Percentiles rank a stretch among this genome's conserved stretches.
Evolutionary conservation across 352 stramenopile species (phyloP).

Genomic region (Globisporangium ultimum): DNA sequence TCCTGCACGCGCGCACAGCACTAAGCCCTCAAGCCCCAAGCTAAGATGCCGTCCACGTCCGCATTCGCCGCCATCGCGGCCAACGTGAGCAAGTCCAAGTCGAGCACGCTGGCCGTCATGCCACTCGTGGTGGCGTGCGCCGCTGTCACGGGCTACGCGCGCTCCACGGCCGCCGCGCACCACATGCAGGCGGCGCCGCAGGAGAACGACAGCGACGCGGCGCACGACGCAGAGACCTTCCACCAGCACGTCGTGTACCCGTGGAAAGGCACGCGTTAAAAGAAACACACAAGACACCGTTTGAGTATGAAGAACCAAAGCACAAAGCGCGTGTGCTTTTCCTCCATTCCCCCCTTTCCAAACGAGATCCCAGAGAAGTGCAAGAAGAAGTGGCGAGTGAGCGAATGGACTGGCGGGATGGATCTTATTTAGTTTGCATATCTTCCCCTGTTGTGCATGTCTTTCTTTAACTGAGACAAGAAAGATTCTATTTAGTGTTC

Average conservation of each 20-base stretch:
- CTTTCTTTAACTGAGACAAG: no score
- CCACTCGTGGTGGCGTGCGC: constrained; percentile 63
- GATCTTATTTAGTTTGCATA: no score
- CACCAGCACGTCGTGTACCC: constrained; percentile 64
- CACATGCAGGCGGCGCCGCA: constrained; percentile 35
- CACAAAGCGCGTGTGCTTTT: background rate
- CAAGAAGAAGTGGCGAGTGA: no score
- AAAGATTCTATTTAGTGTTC: no score
- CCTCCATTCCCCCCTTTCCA: no score
- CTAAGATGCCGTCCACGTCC: constrained; percentile 11
- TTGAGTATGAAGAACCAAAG: background rate
- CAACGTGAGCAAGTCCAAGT: constrained; percentile 37
- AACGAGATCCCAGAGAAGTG: no score
- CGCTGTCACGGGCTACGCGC: constrained; percentile 61
- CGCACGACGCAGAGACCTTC: constrained; percentile 38
- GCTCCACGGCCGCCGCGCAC: constrained; percentile 32
- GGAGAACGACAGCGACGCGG: constrained; percentile 15
- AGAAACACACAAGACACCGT: background rate
- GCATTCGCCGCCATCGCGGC: constrained; percentile 33
- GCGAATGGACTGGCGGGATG: no score
- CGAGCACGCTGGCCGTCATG: constrained; percentile 40
- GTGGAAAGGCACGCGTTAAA: constrained; percentile 70
- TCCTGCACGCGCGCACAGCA: background rate
- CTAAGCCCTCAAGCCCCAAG: background rate
- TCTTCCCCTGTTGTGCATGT: no score